Base-by-base conservation (phyloP, 148 eudicot genomes). In the Vaccinium macrocarpon region DNA sequence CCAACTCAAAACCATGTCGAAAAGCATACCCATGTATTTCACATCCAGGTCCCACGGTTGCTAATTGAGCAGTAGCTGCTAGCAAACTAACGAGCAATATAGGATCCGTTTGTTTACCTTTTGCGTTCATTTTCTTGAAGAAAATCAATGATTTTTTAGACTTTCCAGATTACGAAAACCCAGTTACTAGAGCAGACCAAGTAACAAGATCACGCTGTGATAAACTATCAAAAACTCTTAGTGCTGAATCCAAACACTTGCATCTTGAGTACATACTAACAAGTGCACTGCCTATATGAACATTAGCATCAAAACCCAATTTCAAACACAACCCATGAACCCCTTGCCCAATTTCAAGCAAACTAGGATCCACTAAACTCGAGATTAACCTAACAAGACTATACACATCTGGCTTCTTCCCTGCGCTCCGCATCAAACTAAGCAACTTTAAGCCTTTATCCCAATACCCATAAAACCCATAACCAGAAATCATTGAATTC, bases 181-280 rank as follows among this genome's bases (percentile, higher is more conserved):
- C 98, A 51, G 95, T 84, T 81, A 96, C 93, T 49, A 96, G 68
- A 27, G 98, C 83, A 51, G 96, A 93, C 94, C 95, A 94, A 38
- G 98, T 91, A 42, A 96, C 94, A 53, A 96, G 84, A 90, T 96
- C 98, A 71, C 92, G 95, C 61, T 90, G 55, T 2, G 52, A 78
- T 76, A 92, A 80, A 85, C 88, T 84, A 53, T 83, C 79, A 84
- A 96, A 94, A 9, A 93, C 91, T 84, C 62, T 81, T 53, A 83
- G 78, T 0, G 95, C 98, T 18, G 94, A 92, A 79, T 86, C 87
- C 91, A 96, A 89, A 86, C 90, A 91, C 84, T 82, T 87, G 81
- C 90, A 93, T 82, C 88, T 93, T 4, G 94, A 84, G 84, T 95
- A 95, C 98, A 95, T 94, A 62, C 89, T 89, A 29, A 96, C 95